phyloP scores from a whole-genome alignment of 2,329 filamentous ascomycete genomes.

The Trichophyton mentagrophytes region DNA sequence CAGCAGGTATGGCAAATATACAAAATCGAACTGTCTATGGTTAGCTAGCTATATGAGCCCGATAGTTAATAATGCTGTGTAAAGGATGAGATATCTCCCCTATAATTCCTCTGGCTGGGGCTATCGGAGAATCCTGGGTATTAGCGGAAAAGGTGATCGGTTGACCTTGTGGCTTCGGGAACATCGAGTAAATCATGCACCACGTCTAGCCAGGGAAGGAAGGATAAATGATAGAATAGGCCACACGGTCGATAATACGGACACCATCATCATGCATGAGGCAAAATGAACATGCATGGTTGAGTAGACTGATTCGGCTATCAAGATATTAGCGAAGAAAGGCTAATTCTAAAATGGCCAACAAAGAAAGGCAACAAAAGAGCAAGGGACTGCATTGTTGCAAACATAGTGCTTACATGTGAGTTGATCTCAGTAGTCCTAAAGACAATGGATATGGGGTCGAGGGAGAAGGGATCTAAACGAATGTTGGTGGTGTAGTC shows the following conservation, averaged over 20 bases:
- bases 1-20: neutral
- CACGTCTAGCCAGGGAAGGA: neutral
- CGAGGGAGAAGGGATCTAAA: neutral
- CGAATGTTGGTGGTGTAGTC: neutral
- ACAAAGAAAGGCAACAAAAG: neutral
- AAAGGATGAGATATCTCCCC: neutral
- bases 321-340: neutral
- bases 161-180: neutral
- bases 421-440: neutral
- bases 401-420: neutral
- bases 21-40: no score
- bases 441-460: neutral
- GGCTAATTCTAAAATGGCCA: neutral
- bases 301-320: neutral
- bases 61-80: neutral
- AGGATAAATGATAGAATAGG: neutral
- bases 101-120: neutral
- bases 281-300: neutral
- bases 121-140: neutral
- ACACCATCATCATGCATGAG: neutral
- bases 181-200: neutral
- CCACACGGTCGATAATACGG: neutral
- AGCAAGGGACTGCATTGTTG: neutral
- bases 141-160: neutral
- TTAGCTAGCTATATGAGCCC: neutral